Percentiles rank a stretch among this genome's conserved stretches.
Conservation (phyloP, 345 rosid species). For the Rhodomyrtus tomentosa region DNA sequence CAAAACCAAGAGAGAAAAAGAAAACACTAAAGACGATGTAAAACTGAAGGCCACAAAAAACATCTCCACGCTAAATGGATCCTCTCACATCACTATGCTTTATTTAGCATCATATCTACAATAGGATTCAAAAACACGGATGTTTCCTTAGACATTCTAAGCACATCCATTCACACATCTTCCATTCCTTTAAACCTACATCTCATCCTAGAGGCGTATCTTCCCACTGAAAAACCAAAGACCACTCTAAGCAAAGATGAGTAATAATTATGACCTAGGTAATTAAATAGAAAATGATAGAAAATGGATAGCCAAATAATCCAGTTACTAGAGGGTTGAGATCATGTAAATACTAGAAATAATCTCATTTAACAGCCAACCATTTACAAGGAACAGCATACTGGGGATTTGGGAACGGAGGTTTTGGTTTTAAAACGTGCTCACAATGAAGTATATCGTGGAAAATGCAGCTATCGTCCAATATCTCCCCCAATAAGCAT, state of each 20-base stretch:
- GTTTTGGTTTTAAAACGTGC: background rate
- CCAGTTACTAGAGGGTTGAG: background rate
- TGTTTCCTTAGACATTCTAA: background rate
- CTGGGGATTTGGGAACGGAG: background rate
- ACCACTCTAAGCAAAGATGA: background rate
- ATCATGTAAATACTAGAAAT: background rate
- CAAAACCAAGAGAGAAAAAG: background rate
- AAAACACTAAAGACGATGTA: background rate
- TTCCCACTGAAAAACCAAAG: background rate
- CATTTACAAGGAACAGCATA: background rate
- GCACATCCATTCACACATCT: background rate
- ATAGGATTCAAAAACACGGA: background rate
- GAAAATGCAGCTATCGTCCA: constrained; percentile 39
- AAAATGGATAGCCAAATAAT: background rate
- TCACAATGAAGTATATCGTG: constrained; percentile 27
- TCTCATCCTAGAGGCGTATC: background rate
- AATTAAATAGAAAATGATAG: background rate
- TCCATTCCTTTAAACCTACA: background rate
- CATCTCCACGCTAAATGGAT: background rate
- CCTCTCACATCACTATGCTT: background rate
- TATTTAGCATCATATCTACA: background rate
- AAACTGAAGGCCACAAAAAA: background rate
- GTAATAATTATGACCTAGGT: background rate
- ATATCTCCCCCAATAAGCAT: constrained; percentile 44
- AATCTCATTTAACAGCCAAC: background rate